Percentiles rank a stretch among this genome's conserved stretches.
Evolutionary conservation across 306 rosid genomes (phyloP).

Genomic region (Ceratonia siliqua): DNA sequence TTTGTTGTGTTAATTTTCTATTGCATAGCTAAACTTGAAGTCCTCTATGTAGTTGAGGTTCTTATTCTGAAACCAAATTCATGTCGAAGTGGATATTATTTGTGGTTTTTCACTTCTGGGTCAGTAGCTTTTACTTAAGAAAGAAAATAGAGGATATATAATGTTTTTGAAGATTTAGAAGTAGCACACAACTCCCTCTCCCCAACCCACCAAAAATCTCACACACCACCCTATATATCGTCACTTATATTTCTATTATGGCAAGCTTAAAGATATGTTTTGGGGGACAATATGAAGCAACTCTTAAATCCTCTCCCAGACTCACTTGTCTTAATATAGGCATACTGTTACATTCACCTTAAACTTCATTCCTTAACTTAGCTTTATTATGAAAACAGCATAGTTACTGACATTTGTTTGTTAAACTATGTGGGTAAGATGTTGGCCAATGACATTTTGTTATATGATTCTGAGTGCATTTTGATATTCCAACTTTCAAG

Average conservation of each 20-base stretch:
- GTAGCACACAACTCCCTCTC: neutral
- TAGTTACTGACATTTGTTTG: neutral
- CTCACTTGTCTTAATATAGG: neutral
- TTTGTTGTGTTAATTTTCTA: neutral
- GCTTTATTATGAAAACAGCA: neutral
- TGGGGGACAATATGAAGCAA: constrained; percentile 9
- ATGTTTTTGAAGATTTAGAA: neutral
- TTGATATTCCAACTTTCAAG: constrained; percentile 6
- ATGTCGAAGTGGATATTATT: neutral
- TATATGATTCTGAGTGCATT: constrained; percentile 10
- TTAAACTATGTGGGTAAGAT: neutral
- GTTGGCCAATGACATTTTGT: neutral
- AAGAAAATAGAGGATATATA: neutral
- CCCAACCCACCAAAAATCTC: no score
- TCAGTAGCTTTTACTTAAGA: neutral
- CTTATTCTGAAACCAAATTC: neutral
- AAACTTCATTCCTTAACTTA: neutral
- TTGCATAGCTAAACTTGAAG: neutral
- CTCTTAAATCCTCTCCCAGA: constrained; percentile 4
- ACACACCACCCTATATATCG: neutral
- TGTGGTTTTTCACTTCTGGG: neutral
- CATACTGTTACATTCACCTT: neutral
- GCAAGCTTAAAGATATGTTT: constrained; percentile 21
- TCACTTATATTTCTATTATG: neutral
- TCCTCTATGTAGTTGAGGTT: neutral